A percentile compares a stretch with the other conserved stretches of the same genome.
Conservation (phyloP, 2,329 filamentous ascomycete genomes). For the Stemphylium vesicarium region DNA sequence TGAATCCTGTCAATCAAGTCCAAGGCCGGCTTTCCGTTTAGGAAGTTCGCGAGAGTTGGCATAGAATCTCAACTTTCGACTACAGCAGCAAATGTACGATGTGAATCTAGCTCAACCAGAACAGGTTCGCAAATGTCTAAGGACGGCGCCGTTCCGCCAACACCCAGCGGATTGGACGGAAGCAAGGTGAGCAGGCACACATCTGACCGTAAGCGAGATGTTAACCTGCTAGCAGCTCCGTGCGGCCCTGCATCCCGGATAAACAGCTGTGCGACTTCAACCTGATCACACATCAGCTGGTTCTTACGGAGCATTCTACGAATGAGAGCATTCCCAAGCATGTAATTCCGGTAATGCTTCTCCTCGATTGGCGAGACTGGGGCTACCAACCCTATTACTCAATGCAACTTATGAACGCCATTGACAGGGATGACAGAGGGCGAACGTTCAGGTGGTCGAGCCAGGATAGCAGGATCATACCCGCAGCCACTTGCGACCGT, state of each 20-base stretch:
- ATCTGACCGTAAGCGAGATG: conserved; percentile 25
- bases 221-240: conserved; percentile 25
- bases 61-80: too few relatives aligned
- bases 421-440: conserved; percentile 13
- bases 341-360: conserved; percentile 16
- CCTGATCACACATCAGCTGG: conserved; percentile 19
- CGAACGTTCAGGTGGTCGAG: conserved; percentile 18
- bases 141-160: conserved; percentile 7
- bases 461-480: conserved; percentile 14
- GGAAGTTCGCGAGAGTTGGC: too few relatives aligned
- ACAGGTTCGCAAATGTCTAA: conserved; percentile 3
- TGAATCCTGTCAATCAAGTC: not conserved
- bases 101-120: too few relatives aligned
- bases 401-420: conserved; percentile 18
- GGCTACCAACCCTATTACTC: conserved; percentile 28
- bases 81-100: too few relatives aligned
- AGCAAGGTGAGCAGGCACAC: conserved; percentile 19
- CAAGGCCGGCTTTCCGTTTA: not conserved
- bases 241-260: conserved; percentile 41
- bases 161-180: conserved; percentile 7
- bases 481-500: conserved; percentile 20
- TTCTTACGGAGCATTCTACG: conserved; percentile 16
- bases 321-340: conserved; percentile 17
- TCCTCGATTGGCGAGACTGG: conserved; percentile 27
- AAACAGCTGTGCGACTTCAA: conserved; percentile 30